A percentile compares a stretch with the other conserved stretches of the same genome.
These are phyloP conservation scores for Trametes gibbosa DNA, from an alignment of 768 basidiomycete species.

Conservation along the genomic window DNA sequence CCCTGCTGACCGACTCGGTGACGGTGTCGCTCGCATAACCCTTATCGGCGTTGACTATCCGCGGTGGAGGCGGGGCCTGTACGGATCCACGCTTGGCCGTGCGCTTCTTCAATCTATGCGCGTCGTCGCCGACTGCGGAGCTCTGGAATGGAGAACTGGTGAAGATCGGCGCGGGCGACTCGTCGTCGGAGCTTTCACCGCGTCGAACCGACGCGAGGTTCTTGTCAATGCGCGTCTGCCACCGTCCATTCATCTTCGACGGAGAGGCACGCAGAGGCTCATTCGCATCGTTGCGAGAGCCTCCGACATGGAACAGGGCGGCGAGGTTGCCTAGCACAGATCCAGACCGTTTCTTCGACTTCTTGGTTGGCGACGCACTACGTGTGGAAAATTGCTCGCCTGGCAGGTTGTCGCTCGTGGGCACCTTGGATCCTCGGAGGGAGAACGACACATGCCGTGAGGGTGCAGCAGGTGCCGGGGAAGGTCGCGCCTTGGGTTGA, in stretches of 20 bases:
- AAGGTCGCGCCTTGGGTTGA: slow-evolving; percentile 4
- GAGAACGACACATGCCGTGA: slow-evolving; percentile 19
- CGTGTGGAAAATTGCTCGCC: slow-evolving; percentile 1
- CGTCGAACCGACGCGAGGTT: slow-evolving; percentile 28
- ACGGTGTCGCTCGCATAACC: slow-evolving; percentile 27
- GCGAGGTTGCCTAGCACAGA: slow-evolving; percentile 43
- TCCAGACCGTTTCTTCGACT: slow-evolving; percentile 19
- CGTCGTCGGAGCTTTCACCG: slow-evolving; percentile 30
- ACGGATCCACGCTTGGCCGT: slow-evolving; percentile 20
- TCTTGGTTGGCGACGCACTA: slow-evolving; percentile 11
- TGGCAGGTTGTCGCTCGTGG: background rate
- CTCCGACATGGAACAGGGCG: slow-evolving; percentile 38
- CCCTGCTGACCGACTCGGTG: slow-evolving; percentile 16
- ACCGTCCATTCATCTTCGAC: slow-evolving; percentile 22
- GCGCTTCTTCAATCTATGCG: slow-evolving; percentile 22
- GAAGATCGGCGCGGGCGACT: slow-evolving; percentile 13
- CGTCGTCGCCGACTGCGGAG: background rate
- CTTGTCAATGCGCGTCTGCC: slow-evolving; percentile 38
- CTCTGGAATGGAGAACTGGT: background rate
- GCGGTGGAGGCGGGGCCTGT: slow-evolving; percentile 1
- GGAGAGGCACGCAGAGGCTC: background rate
- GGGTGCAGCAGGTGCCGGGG: background rate
- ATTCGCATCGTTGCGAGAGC: slow-evolving; percentile 1
- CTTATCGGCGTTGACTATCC: slow-evolving; percentile 18
- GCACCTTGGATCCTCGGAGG: slow-evolving; percentile 6